Conservation (phyloP, 257 asterid species). For the Lycium ferocissimum region DNA sequence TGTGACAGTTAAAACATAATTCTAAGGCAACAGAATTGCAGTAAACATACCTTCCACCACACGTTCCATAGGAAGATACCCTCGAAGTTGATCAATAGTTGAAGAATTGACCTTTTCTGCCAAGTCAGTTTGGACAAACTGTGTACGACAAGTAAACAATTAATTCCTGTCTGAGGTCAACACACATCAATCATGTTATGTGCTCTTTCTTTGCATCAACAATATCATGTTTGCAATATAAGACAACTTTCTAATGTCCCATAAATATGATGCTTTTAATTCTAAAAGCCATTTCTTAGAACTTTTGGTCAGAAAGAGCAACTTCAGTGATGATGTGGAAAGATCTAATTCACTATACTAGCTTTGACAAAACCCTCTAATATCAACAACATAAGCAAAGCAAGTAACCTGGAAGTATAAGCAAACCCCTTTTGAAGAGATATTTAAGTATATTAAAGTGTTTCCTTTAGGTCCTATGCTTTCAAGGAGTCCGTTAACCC, state of each 20-base stretch:
- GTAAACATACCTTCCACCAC: constrained; percentile 68
- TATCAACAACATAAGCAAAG: background rate
- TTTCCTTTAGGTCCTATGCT: background rate
- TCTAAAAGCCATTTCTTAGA: background rate
- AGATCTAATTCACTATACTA: background rate
- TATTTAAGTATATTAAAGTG: background rate
- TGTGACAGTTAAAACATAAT: background rate
- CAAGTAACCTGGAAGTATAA: background rate
- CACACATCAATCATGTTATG: constrained; percentile 26
- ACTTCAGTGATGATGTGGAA: background rate
- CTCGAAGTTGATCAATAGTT: constrained; percentile 57
- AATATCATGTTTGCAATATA: background rate
- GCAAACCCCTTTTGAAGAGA: background rate
- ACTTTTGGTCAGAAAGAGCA: background rate
- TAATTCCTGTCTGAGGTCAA: constrained; percentile 12
- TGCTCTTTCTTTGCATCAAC: background rate
- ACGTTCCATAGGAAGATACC: constrained; percentile 83
- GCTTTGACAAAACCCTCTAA: background rate
- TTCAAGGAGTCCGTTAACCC: background rate
- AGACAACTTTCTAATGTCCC: background rate
- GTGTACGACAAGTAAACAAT: constrained; percentile 39
- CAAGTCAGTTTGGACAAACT: constrained; percentile 89
- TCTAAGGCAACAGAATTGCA: constrained; percentile 13
- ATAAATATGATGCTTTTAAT: background rate
- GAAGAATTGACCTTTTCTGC: constrained; percentile 53